Evolutionary conservation across 1,139 yeast genomes (phyloP).

Genomic region (Kurtzmaniella quercitrusa): DNA sequence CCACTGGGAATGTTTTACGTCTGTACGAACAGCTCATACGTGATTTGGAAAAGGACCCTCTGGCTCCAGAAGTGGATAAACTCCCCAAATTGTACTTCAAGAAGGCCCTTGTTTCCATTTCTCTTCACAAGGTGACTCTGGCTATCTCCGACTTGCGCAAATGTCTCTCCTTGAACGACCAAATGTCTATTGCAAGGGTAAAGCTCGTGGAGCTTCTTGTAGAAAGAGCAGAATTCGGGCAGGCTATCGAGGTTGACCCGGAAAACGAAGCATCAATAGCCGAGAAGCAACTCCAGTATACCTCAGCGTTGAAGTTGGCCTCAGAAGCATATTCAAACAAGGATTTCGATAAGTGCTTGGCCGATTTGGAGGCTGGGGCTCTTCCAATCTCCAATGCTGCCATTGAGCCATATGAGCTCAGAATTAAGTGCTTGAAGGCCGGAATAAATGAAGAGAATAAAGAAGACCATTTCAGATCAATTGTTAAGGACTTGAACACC

Average conservation of each 20-base stretch:
- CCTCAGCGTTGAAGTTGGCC: constrained; percentile 4
- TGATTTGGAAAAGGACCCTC: constrained; percentile 9
- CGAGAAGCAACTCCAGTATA: not conserved
- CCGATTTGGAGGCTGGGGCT: constrained; percentile 18
- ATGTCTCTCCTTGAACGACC: constrained; percentile 38
- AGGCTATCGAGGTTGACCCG: constrained; percentile 14
- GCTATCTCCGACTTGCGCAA: constrained; percentile 46
- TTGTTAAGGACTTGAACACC: constrained; percentile 22
- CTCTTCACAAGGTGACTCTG: constrained; percentile 40
- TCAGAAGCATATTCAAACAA: constrained; percentile 2
- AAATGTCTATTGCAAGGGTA: constrained; percentile 37
- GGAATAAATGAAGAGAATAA: constrained; percentile 12
- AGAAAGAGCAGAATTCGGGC: constrained; percentile 40
- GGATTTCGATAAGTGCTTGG: constrained; percentile 18
- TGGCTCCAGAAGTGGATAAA: constrained; percentile 5
- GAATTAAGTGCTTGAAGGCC: constrained; percentile 15
- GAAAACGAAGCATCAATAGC: constrained; percentile 1
- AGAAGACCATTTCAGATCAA: constrained; percentile 15
- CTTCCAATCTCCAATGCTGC: constrained; percentile 22
- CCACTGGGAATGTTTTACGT: constrained; percentile 21
- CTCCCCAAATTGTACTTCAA: constrained; percentile 44
- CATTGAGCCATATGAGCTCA: constrained; percentile 17
- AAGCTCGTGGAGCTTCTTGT: constrained; percentile 41
- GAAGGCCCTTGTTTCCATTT: constrained; percentile 50
- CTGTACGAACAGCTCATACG: constrained; percentile 19